Evolutionary conservation across 2,329 filamentous ascomycete species (phyloP), one percentile per base, ranked within the genome.

Genomic region (Fusarium sp.): DNA sequence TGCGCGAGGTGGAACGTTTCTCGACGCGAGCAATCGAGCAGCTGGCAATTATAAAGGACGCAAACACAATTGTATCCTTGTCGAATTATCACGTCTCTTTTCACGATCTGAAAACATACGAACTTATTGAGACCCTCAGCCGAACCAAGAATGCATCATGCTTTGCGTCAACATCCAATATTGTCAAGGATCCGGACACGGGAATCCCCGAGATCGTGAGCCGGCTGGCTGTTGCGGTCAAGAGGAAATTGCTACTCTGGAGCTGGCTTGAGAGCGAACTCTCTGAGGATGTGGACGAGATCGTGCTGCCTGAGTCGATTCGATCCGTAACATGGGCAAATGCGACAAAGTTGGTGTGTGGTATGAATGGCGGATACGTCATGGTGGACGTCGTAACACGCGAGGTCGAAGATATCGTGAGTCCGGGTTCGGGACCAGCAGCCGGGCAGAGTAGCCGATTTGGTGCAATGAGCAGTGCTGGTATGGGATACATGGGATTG

Each of bases 401-500:
- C 48, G 87, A 91, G 61, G 87, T 94, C 4, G 91, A 91, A 70
- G 94, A 98, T 62, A 92, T 99, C 68, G 89, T 93, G 63, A 94
- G 93, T 18, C 92, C 93, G 1, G 92, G 93, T 41, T 89, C 90
- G 47, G 89, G 93, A 63, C 92, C 91, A 17, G 87, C 90, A 2
- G 85, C 87, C 3, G 86, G 86, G 4, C 91, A 93, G 74, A 90
- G 89, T 6, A 91, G 91, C 62, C 89, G 95, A 42, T 96, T 98
- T 75, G 94, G 94, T 11, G 93, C 94, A 5, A 92, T 96, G 71
- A 93, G 92, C 68, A 93, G 92, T 62, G 93, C 92, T 13, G 94
- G 94, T 54, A 98, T 98, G 94, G 95, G 95, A 50, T 98, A 98
- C 80, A 97, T 98, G 89, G 96, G 96, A 3, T 91, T 98, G 80